These are phyloP conservation scores for Brettanomyces custersianus DNA, from an alignment of 805 yeast genomes.

Conservation along the genomic window DNA sequence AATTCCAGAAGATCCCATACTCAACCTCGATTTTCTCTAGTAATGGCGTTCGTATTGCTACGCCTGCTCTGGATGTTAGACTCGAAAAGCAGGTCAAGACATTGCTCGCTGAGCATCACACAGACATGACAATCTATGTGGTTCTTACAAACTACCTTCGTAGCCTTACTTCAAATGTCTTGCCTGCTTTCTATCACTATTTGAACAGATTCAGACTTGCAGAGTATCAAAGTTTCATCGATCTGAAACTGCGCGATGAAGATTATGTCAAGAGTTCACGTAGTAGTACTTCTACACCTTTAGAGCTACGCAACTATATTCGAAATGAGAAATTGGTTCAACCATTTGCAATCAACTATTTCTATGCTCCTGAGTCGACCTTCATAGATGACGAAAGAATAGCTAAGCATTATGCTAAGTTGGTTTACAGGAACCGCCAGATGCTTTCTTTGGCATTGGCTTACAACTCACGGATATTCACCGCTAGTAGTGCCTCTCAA, in stretches of 20 bases:
- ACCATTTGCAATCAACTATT: conserved; percentile 20
- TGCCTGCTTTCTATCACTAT: conserved; percentile 18
- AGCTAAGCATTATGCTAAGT: conserved; percentile 11
- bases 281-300: conserved; percentile 3
- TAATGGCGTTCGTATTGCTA: not conserved
- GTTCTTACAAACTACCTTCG: conserved; percentile 16
- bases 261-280: conserved; percentile 10
- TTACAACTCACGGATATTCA: conserved; percentile 6
- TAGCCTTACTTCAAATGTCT: conserved; percentile 13
- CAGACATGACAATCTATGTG: conserved; percentile 21
- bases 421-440: conserved; percentile 16
- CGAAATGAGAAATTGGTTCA: conserved; percentile 17
- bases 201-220: conserved; percentile 10
- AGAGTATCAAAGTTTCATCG: conserved; percentile 16
- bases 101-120: conserved; percentile 19
- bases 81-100: conserved; percentile 11
- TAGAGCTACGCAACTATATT: conserved; percentile 18
- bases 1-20: conserved; percentile 5
- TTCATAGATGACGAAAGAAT: conserved; percentile 12
- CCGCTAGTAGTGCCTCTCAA: not conserved
- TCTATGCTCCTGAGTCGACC: conserved; percentile 12
- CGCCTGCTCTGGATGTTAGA: conserved; percentile 16
- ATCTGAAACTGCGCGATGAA: conserved; percentile 14
- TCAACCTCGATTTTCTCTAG: not conserved
- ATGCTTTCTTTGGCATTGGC: conserved; percentile 9